Evolutionary conservation across 1,139 yeast species (phyloP).

Genomic region (Scheffersomyces titani): DNA sequence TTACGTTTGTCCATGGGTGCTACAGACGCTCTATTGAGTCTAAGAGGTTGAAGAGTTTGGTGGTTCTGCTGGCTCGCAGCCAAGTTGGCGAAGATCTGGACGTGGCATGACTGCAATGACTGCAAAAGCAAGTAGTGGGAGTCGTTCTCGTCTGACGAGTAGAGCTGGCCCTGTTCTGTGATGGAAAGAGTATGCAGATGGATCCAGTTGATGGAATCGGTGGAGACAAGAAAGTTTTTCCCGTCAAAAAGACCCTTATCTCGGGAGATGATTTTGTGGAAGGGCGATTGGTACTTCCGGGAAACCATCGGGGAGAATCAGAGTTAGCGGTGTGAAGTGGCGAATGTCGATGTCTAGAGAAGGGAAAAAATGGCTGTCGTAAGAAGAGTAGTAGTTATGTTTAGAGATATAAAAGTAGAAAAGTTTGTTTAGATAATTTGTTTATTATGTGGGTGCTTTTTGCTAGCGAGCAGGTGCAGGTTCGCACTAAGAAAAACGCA

Average conservation of each 20-base stretch:
- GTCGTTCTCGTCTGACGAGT: slow-evolving; percentile 36
- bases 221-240: slow-evolving; percentile 35
- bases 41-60: slow-evolving; percentile 10
- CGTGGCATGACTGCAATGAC: slow-evolving; percentile 43
- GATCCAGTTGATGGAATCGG: slow-evolving; percentile 43
- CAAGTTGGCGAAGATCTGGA: slow-evolving; percentile 37
- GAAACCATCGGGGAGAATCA: neutral
- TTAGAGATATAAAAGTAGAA: neutral
- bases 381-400: neutral
- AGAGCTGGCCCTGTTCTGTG: slow-evolving; percentile 39
- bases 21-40: slow-evolving; percentile 6
- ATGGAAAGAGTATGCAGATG: slow-evolving; percentile 33
- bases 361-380: neutral
- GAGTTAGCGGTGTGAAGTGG: neutral
- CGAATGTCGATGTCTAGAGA: neutral
- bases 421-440: neutral
- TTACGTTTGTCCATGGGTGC: neutral
- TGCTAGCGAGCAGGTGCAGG: neutral
- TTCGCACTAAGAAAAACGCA: neutral
- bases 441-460: neutral
- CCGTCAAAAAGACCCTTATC: slow-evolving; percentile 43
- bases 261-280: slow-evolving; percentile 32
- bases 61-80: slow-evolving; percentile 10
- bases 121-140: slow-evolving; percentile 36
- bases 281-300: slow-evolving; percentile 25